Base-by-base conservation (phyloP, 495 filamentous ascomycete genomes). In the Aspergillus ostianus region DNA sequence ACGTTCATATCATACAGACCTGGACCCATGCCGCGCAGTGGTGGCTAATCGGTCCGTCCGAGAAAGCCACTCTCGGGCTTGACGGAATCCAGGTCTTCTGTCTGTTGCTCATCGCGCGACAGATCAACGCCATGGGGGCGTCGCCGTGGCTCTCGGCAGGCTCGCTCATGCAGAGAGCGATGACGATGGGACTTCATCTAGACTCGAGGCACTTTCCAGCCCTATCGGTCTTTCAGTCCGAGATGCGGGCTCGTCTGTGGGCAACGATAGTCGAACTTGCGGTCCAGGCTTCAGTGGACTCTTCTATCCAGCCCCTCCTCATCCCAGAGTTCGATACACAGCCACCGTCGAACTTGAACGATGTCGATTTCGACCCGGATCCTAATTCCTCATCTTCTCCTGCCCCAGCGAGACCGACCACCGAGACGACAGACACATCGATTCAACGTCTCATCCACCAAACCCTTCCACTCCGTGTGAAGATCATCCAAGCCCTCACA, bases 161-260 rank as follows among this genome's bases (percentile, higher is more conserved):
- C 0, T 76, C 79, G 0, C 69, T 86, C 4, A 51, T 84, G 6
- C 71, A 76, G 20, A 73, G 65, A 36, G 81, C 80, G 15, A 80
- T 84, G 66, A 64, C 73, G 20, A 78, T 84, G 60, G 82, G 82
- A 0, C 60, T 86, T 2, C 80, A 88, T 66, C 77, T 77, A 7
- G 83, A 86, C 58, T 80, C 84, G 0, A 70, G 67, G 20, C 62
- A 78, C 54, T 78, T 84, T 36, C 76, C 79, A 0, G 53, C 55
- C 4, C 72, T 84, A 57, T 70, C 81, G 0, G 15, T 72, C 0
- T 69, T 83, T 18, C 72, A 82, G 50, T 70, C 71, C 7, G 84
- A 88, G 59, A 58, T 84, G 45, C 76, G 84, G 8, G 71, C 79
- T 32, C 72, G 84, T 8, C 62, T 87, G 13, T 88, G 85, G 85